A percentile compares a stretch with the other conserved stretches of the same genome.
These are phyloP conservation scores for Naumovozyma baii DNA, from an alignment of 805 yeast species.

Conservation along the genomic window DNA sequence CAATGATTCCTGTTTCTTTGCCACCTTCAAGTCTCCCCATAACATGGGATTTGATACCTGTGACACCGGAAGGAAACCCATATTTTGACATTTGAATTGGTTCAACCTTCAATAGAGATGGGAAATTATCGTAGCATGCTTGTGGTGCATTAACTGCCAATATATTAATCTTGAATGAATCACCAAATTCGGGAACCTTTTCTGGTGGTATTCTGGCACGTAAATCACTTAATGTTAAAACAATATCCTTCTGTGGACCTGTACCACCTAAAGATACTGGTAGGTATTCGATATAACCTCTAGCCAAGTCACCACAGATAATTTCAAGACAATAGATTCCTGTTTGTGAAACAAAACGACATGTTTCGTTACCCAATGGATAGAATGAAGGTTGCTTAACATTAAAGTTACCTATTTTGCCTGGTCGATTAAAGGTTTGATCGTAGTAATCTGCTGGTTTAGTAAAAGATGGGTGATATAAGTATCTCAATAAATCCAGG, in stretches of 20 bases:
- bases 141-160: constrained; percentile 55
- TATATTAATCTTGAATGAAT: constrained; percentile 37
- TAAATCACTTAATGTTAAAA: constrained; percentile 41
- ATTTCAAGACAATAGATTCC: constrained; percentile 74
- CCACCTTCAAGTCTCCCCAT: constrained; percentile 24
- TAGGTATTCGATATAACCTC: constrained; percentile 50
- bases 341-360: constrained; percentile 41
- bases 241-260: constrained; percentile 48
- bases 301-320: constrained; percentile 43
- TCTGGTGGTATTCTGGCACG: constrained; percentile 26
- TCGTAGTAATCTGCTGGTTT: constrained; percentile 55
- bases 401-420: constrained; percentile 25
- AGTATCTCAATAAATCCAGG: constrained; percentile 64
- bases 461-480: constrained; percentile 72
- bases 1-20: constrained; percentile 22
- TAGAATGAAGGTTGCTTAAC: constrained; percentile 33
- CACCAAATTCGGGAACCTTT: constrained; percentile 23
- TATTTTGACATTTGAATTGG: constrained; percentile 21
- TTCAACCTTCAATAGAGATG: constrained; percentile 11
- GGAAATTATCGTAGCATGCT: constrained; percentile 42
- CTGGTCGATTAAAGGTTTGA: constrained; percentile 30
- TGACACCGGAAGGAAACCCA: constrained; percentile 16
- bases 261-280: constrained; percentile 48
- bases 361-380: constrained; percentile 38
- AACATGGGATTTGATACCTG: constrained; percentile 24